Evolutionary conservation across 768 basidiomycete species (phyloP), one percentile per base, ranked within the genome.

Genomic region (Macrocybe gigantea): DNA sequence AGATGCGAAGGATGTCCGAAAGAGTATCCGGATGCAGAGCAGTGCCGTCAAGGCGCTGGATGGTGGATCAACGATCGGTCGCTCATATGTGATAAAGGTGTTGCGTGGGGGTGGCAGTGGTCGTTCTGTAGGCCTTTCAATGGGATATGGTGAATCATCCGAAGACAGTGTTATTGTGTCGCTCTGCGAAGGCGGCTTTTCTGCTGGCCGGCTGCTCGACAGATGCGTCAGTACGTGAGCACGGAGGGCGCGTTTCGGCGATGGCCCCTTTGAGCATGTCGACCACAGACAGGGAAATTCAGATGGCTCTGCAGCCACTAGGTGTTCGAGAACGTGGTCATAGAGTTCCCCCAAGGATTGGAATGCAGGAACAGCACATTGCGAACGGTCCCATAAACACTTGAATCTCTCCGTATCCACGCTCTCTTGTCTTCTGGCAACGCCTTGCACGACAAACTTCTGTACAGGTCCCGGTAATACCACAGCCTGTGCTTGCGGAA

Each of bases 361-460:
- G 54, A 79, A 81, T 32, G 73, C 67, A 5, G 65, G 61, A 1
- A 64, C 68, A 49, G 62, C 35, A 57, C 83, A 90, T 53, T 77
- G 72, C 3, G 73, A 79, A 45, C 73, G 75, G 53, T 83, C 69
- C 93, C 92, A 95, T 30, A 73, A 76, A 61, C 93, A 94, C 55
- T 79, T 80, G 65, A 84, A 89, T 42, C 75, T 75, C 40, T 88
- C 82, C 36, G 70, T 74, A 9, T 69, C 70, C 50, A 76, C 62
- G 0, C 74, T 57, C 48, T 83, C 80, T 63, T 82, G 83, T 47
- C 79, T 72, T 45, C 85, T 68, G 49, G 83, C 80, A 38, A 97
- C 85, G 5, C 93, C 93, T 34, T 85, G 84, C 41, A 99, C 91
- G 35, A 99, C 76, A 59, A 95, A 99, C 45, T 80, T 75, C 54